Base-by-base conservation (phyloP, 2,329 filamentous ascomycete genomes). In the Penicillium occitanis region DNA sequence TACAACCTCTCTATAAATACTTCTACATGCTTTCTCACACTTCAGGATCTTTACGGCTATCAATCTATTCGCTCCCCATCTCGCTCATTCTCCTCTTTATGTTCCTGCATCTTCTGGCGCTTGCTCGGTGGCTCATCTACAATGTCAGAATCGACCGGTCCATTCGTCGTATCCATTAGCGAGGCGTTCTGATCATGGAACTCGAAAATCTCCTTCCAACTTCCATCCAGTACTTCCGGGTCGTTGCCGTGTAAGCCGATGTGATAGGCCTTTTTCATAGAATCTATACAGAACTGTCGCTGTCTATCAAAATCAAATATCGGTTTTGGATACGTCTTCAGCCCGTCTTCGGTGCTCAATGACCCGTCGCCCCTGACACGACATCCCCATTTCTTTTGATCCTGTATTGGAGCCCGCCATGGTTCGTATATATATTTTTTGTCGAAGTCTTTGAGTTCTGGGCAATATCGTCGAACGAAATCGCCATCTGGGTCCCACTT, bases 281-380 rank as follows among this genome's bases (percentile, higher is more conserved):
- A 86, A 48, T 84, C 78, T 0, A 93, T 78, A 71, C 91, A 93
- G 2, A 86, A 78, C 6, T 84, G 81, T 62, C 89, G 83, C 70
- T 88, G 80, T 73, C 87, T 83, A 19, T 80, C 74, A 72, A 93
- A 93, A 76, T 93, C 90, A 73, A 93, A 91, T 85, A 93, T 92
- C 1, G 90, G 89, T 73, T 89, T 89, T 0, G 90, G 90, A 74
- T 93, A 93, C 0, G 78, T 67, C 42, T 73, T 76, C 22, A 83
- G 78, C 0, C 81, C 82, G 28, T 82, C 78, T 3, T 82, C 78
- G 40, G 75, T 70, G 22, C 78, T 77, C 6, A 72, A 74, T 33
- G 82, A 73, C 1, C 83, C 84, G 68, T 88, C 82, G 0, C 86
- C 87, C 55, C 81, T 84, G 63, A 91, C 79, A 19, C 85, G 73